A percentile compares a stretch with the other conserved stretches of the same genome.
These are phyloP conservation scores for Fusarium transvaalense DNA, from an alignment of 2,329 filamentous ascomycete species.

Conservation along the genomic window DNA sequence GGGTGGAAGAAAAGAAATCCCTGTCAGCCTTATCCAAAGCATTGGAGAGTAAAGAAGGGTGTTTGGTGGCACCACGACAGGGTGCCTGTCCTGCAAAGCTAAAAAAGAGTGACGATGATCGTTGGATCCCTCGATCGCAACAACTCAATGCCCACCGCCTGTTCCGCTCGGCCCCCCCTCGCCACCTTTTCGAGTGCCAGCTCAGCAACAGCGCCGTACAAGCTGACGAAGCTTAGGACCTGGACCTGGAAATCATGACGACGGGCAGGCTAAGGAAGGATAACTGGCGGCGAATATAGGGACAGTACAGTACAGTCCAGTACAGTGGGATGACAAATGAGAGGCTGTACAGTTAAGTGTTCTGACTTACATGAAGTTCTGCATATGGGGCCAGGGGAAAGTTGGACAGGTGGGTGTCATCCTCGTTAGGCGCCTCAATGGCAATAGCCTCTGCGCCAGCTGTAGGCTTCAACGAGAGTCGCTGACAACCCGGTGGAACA, in stretches of 20 bases:
- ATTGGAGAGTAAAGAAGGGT: slow-evolving; percentile 29
- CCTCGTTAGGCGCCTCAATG: slow-evolving; percentile 79
- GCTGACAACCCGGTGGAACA: slow-evolving; percentile 84
- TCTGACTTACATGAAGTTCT: slow-evolving; percentile 79
- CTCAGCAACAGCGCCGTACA: slow-evolving; percentile 20
- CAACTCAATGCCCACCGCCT: slow-evolving; percentile 38
- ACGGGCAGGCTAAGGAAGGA: background rate
- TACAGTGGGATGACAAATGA: slow-evolving; percentile 26
- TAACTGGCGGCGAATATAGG: slow-evolving; percentile 21
- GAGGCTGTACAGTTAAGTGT: slow-evolving; percentile 48
- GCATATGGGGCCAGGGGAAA: slow-evolving; percentile 81
- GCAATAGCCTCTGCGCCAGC: slow-evolving; percentile 69
- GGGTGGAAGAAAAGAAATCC: slow-evolving; percentile 28
- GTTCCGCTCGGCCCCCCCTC: slow-evolving; percentile 36
- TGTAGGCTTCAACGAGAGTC: slow-evolving; percentile 75
- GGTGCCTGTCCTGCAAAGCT: slow-evolving; percentile 21
- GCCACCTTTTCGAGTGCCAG: slow-evolving; percentile 26
- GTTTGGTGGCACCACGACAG: slow-evolving; percentile 24
- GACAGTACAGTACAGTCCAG: background rate
- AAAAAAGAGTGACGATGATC: slow-evolving; percentile 22
- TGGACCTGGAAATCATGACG: slow-evolving; percentile 28
- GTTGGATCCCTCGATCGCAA: slow-evolving; percentile 14
- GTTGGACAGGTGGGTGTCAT: slow-evolving; percentile 70
- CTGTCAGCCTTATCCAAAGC: slow-evolving; percentile 50
- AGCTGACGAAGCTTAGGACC: slow-evolving; percentile 6